Conservation (phyloP, 257 asterid genomes). For the Solanum clarkiae region DNA sequence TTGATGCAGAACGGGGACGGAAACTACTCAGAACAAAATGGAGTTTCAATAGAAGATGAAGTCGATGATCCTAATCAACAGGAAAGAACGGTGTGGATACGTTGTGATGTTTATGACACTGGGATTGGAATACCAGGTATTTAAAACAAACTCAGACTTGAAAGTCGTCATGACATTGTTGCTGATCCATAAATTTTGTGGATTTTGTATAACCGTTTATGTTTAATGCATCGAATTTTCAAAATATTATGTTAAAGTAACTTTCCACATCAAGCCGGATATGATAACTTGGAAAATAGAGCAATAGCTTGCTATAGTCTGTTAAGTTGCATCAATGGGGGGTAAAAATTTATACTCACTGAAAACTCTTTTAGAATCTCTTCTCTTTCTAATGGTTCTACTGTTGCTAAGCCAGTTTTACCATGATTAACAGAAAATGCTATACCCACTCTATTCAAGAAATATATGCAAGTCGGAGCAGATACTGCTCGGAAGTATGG, state of each 20-base stretch:
- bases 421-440: constrained; percentile 44
- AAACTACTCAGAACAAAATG: constrained; percentile 5
- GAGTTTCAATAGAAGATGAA: constrained; percentile 18
- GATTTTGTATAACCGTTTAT: neutral
- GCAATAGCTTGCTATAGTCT: neutral
- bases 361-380: neutral
- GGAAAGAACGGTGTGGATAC: constrained; percentile 65
- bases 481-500: constrained; percentile 94
- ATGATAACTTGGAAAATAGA: neutral
- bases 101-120: constrained; percentile 78
- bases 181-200: neutral
- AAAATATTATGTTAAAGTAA: neutral
- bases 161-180: neutral
- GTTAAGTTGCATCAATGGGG: neutral
- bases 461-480: constrained; percentile 88
- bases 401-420: neutral
- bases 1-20: constrained; percentile 6
- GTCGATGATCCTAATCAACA: constrained; percentile 10
- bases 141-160: neutral
- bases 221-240: neutral
- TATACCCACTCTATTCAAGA: constrained; percentile 70
- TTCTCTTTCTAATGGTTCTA: neutral
- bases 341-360: neutral
- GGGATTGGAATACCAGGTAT: constrained; percentile 96
- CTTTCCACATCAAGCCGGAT: neutral